Evolutionary conservation across 2,329 filamentous ascomycete genomes (phyloP).

Genomic region (Calycina herbarum): DNA sequence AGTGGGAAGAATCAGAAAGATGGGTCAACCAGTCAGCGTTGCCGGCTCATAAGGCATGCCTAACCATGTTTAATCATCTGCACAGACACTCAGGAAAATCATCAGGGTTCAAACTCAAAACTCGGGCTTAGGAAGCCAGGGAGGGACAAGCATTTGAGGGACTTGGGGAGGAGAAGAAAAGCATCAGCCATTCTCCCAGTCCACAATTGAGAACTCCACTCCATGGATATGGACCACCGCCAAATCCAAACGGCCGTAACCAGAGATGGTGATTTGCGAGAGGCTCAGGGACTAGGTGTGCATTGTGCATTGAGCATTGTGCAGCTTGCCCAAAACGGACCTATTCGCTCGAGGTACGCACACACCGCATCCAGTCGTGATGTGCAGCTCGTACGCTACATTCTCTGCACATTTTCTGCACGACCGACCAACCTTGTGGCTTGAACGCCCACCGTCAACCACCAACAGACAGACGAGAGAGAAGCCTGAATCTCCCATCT

Average conservation of each 20-base stretch:
- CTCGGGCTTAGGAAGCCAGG: neutral
- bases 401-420: neutral
- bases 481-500: neutral
- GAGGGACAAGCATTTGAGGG: no score
- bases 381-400: constrained; percentile 2
- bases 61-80: neutral
- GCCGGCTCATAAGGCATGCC: no score
- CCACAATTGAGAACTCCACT: neutral
- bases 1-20: neutral
- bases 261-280: constrained; percentile 1
- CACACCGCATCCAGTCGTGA: neutral
- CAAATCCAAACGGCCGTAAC: constrained; percentile 2
- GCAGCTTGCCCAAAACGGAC: neutral
- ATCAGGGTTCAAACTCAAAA: neutral
- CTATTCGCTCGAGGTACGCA: neutral
- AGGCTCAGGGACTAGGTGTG: neutral
- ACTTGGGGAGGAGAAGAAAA: neutral
- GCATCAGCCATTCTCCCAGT: neutral
- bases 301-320: neutral
- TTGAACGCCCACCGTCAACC: neutral
- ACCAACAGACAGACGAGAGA: neutral
- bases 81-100: neutral
- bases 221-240: neutral
- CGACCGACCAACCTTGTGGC: neutral
- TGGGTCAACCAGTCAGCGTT: no score